Percentiles rank a stretch among this genome's conserved stretches.
Conservation (phyloP, 2,329 filamentous ascomycete genomes). For the Fonsecaea multimorphosa region DNA sequence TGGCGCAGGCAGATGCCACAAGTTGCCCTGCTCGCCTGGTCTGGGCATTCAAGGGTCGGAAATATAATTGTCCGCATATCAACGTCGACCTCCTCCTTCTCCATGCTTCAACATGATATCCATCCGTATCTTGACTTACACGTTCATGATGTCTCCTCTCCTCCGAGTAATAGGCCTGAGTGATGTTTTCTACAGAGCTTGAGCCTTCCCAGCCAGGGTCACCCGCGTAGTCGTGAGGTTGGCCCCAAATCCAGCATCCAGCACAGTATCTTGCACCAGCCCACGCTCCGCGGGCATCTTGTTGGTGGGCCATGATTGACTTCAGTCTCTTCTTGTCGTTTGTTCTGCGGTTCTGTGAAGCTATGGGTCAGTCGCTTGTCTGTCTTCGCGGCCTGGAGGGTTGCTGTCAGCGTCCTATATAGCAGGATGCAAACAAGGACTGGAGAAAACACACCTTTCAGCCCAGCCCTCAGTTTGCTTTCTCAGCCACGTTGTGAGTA, state of each 20-base stretch:
- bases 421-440: neutral
- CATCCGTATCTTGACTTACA: neutral
- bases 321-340: neutral
- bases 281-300: neutral
- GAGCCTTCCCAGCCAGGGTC: neutral
- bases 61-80: constrained; percentile 3
- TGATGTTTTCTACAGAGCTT: neutral
- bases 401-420: neutral
- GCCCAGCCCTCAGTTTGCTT: neutral
- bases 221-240: neutral
- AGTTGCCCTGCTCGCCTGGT: too few species aligned
- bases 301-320: neutral
- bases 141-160: neutral
- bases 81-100: neutral
- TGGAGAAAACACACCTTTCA: neutral
- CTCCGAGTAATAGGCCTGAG: neutral
- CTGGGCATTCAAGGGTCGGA: neutral
- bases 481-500: neutral
- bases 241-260: neutral
- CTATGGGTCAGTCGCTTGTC: neutral
- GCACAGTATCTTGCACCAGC: neutral
- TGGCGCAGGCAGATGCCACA: neutral
- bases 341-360: neutral
- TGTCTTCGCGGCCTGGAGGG: neutral
- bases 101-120: neutral